phyloP scores from a whole-genome alignment of 805 yeast genomes.

The Cyberlindnera maritima region DNA sequence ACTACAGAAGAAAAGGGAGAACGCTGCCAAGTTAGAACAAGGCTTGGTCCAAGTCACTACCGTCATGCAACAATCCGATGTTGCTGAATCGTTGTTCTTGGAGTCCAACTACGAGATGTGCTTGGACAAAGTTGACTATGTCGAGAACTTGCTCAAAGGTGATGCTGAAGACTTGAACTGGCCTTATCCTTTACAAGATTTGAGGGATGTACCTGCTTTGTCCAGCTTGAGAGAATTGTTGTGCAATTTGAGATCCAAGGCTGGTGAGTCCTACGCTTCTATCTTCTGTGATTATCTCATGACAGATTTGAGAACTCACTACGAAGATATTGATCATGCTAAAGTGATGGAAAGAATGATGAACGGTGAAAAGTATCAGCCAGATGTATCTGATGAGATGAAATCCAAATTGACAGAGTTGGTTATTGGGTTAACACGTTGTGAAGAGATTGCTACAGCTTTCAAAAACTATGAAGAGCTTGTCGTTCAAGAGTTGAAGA shows the following conservation, averaged over 20 bases:
- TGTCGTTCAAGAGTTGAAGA: slow-evolving; percentile 68
- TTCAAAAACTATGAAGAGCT: slow-evolving; percentile 63
- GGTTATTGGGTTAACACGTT: slow-evolving; percentile 55
- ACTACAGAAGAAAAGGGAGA: slow-evolving; percentile 49
- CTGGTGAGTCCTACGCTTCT: slow-evolving; percentile 65
- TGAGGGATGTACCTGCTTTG: slow-evolving; percentile 32
- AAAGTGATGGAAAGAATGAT: slow-evolving; percentile 50
- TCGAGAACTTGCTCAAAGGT: slow-evolving; percentile 60
- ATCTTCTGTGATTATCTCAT: slow-evolving; percentile 54
- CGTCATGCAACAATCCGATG: slow-evolving; percentile 43
- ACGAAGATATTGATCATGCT: slow-evolving; percentile 42
- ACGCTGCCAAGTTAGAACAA: slow-evolving; percentile 62
- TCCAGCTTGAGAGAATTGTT: slow-evolving; percentile 47
- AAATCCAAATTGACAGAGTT: slow-evolving; percentile 43
- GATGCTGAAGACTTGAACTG: slow-evolving; percentile 37
- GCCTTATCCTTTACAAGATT: slow-evolving; percentile 37
- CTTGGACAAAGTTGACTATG: slow-evolving; percentile 53
- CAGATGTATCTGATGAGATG: slow-evolving; percentile 37
- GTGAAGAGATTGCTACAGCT: slow-evolving; percentile 61
- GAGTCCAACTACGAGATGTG: slow-evolving; percentile 50
- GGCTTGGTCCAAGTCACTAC: slow-evolving; percentile 49
- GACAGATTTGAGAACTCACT: slow-evolving; percentile 59
- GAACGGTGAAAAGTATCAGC: slow-evolving; percentile 35
- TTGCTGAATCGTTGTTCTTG: slow-evolving; percentile 45
- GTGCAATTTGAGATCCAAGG: slow-evolving; percentile 52